Evolutionary conservation across 371 early-diverging fungal species (phyloP).

Genomic region (Polyrhizophydium stewartii): DNA sequence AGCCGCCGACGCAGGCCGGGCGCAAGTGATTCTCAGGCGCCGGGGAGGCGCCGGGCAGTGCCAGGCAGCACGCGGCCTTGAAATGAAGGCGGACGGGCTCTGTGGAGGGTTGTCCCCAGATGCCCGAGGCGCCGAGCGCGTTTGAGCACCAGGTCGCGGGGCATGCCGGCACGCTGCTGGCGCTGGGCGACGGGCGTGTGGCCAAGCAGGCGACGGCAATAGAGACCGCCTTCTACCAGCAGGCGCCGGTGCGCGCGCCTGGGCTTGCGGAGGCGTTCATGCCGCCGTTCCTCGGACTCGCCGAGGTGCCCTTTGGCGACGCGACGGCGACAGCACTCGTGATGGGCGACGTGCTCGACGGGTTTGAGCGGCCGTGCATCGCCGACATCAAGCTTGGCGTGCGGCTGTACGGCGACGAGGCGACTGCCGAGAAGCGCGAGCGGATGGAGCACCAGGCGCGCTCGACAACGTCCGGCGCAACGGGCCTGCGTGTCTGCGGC

Average conservation of each 20-base stretch:
- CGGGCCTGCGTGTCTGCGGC: constrained; percentile 40
- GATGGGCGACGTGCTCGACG: constrained; percentile 18
- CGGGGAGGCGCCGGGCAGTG: no score
- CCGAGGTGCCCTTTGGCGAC: not conserved
- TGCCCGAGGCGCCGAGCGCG: not conserved
- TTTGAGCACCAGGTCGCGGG: constrained; percentile 13
- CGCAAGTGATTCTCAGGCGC: no score
- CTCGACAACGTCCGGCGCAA: constrained; percentile 29
- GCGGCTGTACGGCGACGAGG: constrained; percentile 35
- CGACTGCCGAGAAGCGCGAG: constrained; percentile 21
- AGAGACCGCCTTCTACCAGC: constrained; percentile 5
- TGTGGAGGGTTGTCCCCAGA: no score
- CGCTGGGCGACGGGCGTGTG: not conserved
- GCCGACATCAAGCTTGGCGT: constrained; percentile 40
- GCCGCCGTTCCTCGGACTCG: not conserved
- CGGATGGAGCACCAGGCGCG: constrained; percentile 35
- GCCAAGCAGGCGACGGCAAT: not conserved
- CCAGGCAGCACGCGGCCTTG: no score
- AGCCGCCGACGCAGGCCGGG: no score
- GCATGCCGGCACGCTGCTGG: not conserved
- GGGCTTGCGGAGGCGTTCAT: not conserved
- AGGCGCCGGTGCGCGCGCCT: not conserved
- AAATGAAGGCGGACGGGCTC: no score
- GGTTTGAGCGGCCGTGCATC: constrained; percentile 19
- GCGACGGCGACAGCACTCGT: not conserved